Evolutionary conservation across 2,329 filamentous ascomycete genomes (phyloP), one percentile per base, ranked within the genome.

Genomic region (Stagonosporopsis rhizophila): DNA sequence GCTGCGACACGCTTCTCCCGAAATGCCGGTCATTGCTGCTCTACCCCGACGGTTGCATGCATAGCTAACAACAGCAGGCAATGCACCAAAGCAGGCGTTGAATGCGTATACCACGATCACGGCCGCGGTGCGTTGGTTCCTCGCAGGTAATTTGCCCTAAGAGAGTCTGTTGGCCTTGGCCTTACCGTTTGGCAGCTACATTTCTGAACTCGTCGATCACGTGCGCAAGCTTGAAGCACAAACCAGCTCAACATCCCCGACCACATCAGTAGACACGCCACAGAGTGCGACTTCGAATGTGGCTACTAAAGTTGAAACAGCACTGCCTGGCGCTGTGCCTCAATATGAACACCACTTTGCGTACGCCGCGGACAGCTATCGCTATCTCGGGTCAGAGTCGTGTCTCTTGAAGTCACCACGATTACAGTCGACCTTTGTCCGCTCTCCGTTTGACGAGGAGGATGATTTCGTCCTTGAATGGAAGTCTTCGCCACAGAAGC

Each of bases 101-200:
- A 75, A 20, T 75, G 73, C 57, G 58, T 73, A 34, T 75, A 72
- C 56, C 69, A 65, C 51, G 73, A 75, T 54, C 70, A 74, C 46
- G 73, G 71, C 28, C 66, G 68, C 27, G 67, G 71, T 30, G 65
- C 70, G 25, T 52, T 68, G 19, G 60, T 75, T 2, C 66, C 70
- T 14, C 67, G 73, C 52, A 73, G 67, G 72, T 68, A 59, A 44
- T 58, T 50, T 47, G 19, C 4, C 19, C 15, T n/a, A 15, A 32
- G n/a, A 22, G 27, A 14, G n/a, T 2, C 15, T 9, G 15, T 14
- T 4, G 23, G 23, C 32, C 25, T 6, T 12, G 9, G 6, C 35
- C 44, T 44, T 9, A 45, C 40, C 39, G 15, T 37, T 19, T 20
- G 20, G 37, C 55, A 75, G 73, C 53, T 74, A 75, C 58, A 75